Conservation (phyloP, 148 eudicot genomes). For the Euryodendron excelsum region DNA sequence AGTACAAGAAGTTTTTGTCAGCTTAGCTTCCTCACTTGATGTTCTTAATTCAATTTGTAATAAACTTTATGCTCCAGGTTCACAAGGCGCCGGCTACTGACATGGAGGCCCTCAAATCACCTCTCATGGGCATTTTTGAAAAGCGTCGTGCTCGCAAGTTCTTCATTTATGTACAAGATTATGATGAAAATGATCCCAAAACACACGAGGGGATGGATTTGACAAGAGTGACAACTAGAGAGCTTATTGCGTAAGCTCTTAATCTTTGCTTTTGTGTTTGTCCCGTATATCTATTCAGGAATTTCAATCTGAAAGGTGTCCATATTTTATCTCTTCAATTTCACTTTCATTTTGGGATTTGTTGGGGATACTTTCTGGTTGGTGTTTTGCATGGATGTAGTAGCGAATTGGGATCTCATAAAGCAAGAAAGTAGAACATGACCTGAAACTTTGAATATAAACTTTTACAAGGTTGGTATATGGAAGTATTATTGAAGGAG, state of each 20-base stretch:
- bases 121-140: constrained; percentile 94
- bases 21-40: constrained; percentile 12
- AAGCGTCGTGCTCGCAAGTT: constrained; percentile 93
- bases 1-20: background rate
- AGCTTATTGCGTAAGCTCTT: constrained; percentile 77
- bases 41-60: constrained; percentile 1
- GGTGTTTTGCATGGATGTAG: background rate
- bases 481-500: background rate
- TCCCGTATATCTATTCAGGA: background rate
- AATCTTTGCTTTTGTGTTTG: constrained; percentile 3
- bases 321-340: background rate
- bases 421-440: background rate
- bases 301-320: background rate
- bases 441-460: background rate
- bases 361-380: background rate
- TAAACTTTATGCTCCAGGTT: constrained; percentile 38
- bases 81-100: constrained; percentile 98
- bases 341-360: background rate
- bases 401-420: background rate
- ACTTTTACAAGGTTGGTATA: background rate
- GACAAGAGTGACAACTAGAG: constrained; percentile 74
- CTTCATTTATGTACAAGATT: constrained; percentile 83
- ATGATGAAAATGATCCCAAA: constrained; percentile 68
- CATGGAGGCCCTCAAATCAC: constrained; percentile 97
- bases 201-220: constrained; percentile 92